Percentiles rank a stretch among this genome's conserved stretches.
These are phyloP conservation scores for Pseudopyricularia cyperi DNA, from an alignment of 2,329 filamentous ascomycete species.

Conservation along the genomic window DNA sequence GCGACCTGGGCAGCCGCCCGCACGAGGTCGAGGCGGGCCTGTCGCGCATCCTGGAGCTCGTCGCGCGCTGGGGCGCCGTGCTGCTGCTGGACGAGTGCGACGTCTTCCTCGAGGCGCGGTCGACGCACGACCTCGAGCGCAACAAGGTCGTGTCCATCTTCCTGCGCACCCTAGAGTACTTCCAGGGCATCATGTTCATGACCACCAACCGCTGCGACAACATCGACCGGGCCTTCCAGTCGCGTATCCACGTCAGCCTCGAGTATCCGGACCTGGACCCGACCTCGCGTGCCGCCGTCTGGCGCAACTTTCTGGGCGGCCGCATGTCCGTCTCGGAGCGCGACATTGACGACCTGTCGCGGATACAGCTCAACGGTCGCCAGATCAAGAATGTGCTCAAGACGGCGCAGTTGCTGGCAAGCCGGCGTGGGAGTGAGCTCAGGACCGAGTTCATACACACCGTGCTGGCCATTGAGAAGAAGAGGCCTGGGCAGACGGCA, in stretches of 20 bases:
- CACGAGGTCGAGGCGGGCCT: conserved; percentile 52
- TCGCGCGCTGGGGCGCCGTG: conserved; percentile 59
- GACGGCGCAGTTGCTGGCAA: conserved; percentile 17
- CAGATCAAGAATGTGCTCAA: conserved; percentile 24
- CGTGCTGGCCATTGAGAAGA: conserved; percentile 10
- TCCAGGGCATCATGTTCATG: conserved; percentile 33
- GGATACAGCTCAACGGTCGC: conserved; percentile 20
- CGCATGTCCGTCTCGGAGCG: conserved; percentile 15
- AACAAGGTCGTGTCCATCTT: conserved; percentile 26
- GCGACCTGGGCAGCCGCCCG: conserved; percentile 57
- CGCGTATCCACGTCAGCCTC: conserved; percentile 33
- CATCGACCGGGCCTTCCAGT: conserved; percentile 33
- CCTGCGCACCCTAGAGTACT: conserved; percentile 31
- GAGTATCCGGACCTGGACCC: conserved; percentile 28
- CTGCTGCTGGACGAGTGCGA: conserved; percentile 61
- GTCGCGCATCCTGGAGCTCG: conserved; percentile 57
- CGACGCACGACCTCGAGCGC: conserved; percentile 19
- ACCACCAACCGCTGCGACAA: conserved; percentile 31
- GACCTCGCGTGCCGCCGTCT: conserved; percentile 19
- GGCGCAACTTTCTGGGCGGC: conserved; percentile 24
- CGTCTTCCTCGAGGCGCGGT: conserved; percentile 10
- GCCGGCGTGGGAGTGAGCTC: conserved; percentile 20
- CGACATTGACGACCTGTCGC: conserved; percentile 23
- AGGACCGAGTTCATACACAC: conserved; percentile 16
- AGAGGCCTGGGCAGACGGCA: conserved; percentile 8